Percentiles rank a stretch among this genome's conserved stretches.
phyloP scores from a whole-genome alignment of 2,329 filamentous ascomycete species.

The Cladosporium cucumerinum region DNA sequence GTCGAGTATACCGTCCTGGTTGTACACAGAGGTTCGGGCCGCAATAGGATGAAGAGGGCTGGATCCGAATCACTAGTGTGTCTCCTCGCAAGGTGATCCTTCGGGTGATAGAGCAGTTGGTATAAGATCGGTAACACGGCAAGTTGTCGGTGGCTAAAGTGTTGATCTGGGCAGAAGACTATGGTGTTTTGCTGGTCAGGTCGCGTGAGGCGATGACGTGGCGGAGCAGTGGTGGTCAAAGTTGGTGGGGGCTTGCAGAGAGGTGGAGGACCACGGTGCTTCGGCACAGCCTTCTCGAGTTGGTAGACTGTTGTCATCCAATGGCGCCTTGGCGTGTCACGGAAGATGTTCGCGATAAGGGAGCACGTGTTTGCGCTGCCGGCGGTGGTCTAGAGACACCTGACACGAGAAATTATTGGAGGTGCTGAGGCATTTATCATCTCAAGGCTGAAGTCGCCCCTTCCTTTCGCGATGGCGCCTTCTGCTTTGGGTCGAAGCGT shows the following conservation, averaged over 20 bases:
- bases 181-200: slow-evolving; percentile 58
- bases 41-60: background rate
- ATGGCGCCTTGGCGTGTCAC: slow-evolving; percentile 10
- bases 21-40: background rate
- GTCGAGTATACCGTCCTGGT: background rate
- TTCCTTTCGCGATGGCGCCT: background rate
- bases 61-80: background rate
- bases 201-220: slow-evolving; percentile 14
- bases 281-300: slow-evolving; percentile 3
- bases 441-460: background rate
- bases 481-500: background rate
- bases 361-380: slow-evolving; percentile 9
- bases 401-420: background rate
- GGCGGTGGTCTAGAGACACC: background rate
- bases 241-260: background rate
- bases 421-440: background rate
- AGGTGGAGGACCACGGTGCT: slow-evolving; percentile 6
- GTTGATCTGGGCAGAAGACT: slow-evolving; percentile 47
- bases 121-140: background rate
- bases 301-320: background rate
- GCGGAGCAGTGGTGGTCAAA: background rate
- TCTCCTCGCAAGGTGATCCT: background rate
- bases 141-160: background rate
- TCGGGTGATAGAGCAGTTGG: background rate
- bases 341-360: slow-evolving; percentile 14